Conservation (phyloP, 768 basidiomycete species). For the Tulasnella sp. region DNA sequence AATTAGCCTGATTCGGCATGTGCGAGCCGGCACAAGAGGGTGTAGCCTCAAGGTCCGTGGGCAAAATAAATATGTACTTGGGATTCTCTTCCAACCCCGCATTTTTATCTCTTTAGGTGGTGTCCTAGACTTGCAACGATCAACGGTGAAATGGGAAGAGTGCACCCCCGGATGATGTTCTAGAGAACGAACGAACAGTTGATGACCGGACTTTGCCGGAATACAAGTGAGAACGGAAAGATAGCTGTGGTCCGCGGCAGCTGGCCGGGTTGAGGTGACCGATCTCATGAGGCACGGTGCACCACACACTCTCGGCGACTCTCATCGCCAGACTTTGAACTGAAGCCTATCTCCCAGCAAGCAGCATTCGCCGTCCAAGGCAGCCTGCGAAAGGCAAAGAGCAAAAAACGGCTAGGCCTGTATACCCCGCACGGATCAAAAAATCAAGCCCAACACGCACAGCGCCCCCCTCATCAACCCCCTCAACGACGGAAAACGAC, state of each 20-base stretch:
- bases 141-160: constrained; percentile 3
- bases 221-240: neutral
- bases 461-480: no score
- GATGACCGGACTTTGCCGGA: neutral
- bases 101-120: neutral
- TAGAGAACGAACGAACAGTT: neutral
- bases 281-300: neutral
- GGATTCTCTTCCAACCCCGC: constrained; percentile 8
- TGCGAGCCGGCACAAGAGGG: neutral
- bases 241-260: neutral
- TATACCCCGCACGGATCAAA: neutral
- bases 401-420: neutral
- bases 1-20: constrained; percentile 16
- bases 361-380: neutral
- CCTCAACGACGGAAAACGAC: neutral
- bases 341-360: neutral
- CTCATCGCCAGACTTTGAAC: neutral
- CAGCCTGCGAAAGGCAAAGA: neutral
- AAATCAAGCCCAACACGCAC: neutral
- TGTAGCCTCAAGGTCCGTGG: neutral
- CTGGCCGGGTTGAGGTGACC: neutral
- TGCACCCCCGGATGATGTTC: neutral
- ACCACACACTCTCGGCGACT: neutral
- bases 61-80: neutral
- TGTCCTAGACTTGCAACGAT: neutral